Base-by-base conservation (phyloP, 257 asterid genomes). In the Cinchona pubescens region DNA sequence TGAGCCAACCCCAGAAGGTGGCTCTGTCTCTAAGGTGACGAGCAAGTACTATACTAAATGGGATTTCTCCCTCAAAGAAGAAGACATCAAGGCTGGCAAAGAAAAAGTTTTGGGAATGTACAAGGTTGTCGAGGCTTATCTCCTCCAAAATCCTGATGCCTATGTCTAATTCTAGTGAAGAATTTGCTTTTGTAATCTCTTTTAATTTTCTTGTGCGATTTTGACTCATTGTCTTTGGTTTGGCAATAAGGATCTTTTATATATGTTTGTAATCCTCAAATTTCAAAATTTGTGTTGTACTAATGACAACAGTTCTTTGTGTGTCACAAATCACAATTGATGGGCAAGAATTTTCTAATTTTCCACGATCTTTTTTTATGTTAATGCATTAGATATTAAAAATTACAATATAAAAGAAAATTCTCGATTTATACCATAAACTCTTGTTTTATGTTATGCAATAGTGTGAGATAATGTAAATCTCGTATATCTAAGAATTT, bases 71-170 rank as follows among this genome's bases (percentile, higher is more conserved):
- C 83, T 83, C 37, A 78, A 67, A 19, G 86, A 83, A 60, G 80
- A 79, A 14, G 82, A 73, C 12, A 76, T 82, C 40, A 83, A 79
- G 76, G 81, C 77, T 9, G 76, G 83, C 25, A 80, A 83, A 78
- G 84, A 73, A 38, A 76, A 27, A 46, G 83, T 79, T 15, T 34
- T 59, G 67, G 81, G 38, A 63, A 59, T 78, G 34, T 80, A 78
- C 72, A 83, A 80, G 63, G 82, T 67, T 77, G 78, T 79, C 32
- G 86, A 80, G 71, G 78, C 75, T 21, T 77, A 75, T 37, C 78
- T 78, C 74, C 53, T 82, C 35, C 61, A 79, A 37, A 79, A 82
- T 48, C 86, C 86, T 2, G 48, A 58, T 49, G 80, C 69, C 66
- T 78, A 78, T 49, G 80, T 71, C 35, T 75, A 58, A 53, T 32